Percentiles rank a stretch among this genome's conserved stretches.
Conservation (phyloP, 305 asterid species). For the Plantago coronopus region DNA sequence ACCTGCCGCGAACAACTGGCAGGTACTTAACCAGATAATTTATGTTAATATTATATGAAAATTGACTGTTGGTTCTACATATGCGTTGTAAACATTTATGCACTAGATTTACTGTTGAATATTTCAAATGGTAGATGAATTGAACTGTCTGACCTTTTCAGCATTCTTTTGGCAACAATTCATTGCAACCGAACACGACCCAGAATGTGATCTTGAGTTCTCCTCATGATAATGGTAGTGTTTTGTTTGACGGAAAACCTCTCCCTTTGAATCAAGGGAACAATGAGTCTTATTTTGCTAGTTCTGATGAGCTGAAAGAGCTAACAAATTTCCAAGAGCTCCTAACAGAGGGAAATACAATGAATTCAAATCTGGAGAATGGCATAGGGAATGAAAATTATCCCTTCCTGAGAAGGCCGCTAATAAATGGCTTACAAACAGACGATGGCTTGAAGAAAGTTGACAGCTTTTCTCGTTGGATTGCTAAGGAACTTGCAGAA, state of each 20-base stretch:
- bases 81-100: slow-evolving; percentile 3
- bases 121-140: not conserved
- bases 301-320: slow-evolving; percentile 43
- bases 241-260: slow-evolving; percentile 36
- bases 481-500: slow-evolving; percentile 76
- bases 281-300: slow-evolving; percentile 32
- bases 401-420: slow-evolving; percentile 55
- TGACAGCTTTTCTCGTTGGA: slow-evolving; percentile 98
- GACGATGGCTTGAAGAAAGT: slow-evolving; percentile 88
- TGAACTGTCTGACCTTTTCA: slow-evolving; percentile 14
- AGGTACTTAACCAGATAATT: slow-evolving; percentile 34
- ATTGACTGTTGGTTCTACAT: not conserved
- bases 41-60: slow-evolving; percentile 2
- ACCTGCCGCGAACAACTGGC: slow-evolving; percentile 47
- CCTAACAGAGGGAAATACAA: slow-evolving; percentile 32
- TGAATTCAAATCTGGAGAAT: slow-evolving; percentile 45
- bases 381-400: slow-evolving; percentile 44
- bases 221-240: slow-evolving; percentile 29
- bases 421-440: slow-evolving; percentile 48
- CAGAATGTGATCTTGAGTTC: slow-evolving; percentile 32
- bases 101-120: not conserved
- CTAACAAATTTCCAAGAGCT: slow-evolving; percentile 39
- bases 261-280: slow-evolving; percentile 39
- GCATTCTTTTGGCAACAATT: slow-evolving; percentile 30
- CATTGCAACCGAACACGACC: slow-evolving; percentile 26